phyloP scores from a whole-genome alignment of 495 filamentous ascomycete genomes.

The Pyrenula massariospora region DNA sequence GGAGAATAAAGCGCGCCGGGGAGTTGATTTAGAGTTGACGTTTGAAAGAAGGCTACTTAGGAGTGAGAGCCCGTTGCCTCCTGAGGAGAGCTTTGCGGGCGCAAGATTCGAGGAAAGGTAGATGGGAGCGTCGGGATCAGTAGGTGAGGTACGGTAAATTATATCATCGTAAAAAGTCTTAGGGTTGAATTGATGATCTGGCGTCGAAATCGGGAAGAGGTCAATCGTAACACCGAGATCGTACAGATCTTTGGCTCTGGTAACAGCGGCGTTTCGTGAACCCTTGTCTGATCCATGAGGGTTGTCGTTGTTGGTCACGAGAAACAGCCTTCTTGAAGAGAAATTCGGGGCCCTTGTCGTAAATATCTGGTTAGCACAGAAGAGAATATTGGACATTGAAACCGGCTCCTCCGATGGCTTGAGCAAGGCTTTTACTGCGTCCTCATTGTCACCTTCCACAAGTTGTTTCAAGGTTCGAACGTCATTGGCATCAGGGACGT shows the following conservation, averaged over 20 bases:
- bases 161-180: conserved; percentile 91
- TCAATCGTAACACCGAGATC: conserved; percentile 90
- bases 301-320: conserved; percentile 91
- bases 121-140: conserved; percentile 55
- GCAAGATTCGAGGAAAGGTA: conserved; percentile 21
- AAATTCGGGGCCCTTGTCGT: conserved; percentile 93
- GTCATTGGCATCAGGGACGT: conserved; percentile 74
- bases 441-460: conserved; percentile 62
- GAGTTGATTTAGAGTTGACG: conserved; percentile 80
- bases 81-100: conserved; percentile 35
- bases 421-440: conserved; percentile 38
- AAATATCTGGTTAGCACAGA: conserved; percentile 93
- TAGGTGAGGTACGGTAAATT: conserved; percentile 52
- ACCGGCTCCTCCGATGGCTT: conserved; percentile 56
- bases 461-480: conserved; percentile 68
- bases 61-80: conserved; percentile 65
- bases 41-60: conserved; percentile 75
- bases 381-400: conserved; percentile 82
- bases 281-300: conserved; percentile 65
- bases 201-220: conserved; percentile 78
- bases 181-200: conserved; percentile 65
- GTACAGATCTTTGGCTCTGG: conserved; percentile 88
- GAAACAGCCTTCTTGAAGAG: conserved; percentile 78
- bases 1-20: conserved; percentile 79
- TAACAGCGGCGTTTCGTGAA: conserved; percentile 61